Conservation (phyloP, 2,329 filamentous ascomycete species). For the Fusarium abutilonis region DNA sequence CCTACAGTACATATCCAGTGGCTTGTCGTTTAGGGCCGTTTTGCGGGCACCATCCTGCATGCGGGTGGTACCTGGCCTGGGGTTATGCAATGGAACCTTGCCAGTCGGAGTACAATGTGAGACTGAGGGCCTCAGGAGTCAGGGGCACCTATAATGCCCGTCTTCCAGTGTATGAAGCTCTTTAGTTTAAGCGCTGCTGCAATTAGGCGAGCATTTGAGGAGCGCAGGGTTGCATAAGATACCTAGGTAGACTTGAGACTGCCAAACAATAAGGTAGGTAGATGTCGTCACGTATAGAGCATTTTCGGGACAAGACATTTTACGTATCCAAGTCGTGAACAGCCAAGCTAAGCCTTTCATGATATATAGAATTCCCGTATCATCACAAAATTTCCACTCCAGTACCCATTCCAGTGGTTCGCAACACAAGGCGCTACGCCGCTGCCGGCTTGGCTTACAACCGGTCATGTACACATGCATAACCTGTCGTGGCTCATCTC, state of each 20-base stretch:
- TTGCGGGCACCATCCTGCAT: constrained; percentile 34
- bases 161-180: constrained; percentile 16
- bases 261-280: neutral
- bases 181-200: constrained; percentile 6
- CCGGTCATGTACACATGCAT: constrained; percentile 18
- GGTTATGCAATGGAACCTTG: constrained; percentile 11
- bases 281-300: constrained; percentile 1
- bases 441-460: constrained; percentile 41
- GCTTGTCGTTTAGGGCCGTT: constrained; percentile 36
- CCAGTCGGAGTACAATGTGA: constrained; percentile 19
- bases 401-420: constrained; percentile 35
- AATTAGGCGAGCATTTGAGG: constrained; percentile 22
- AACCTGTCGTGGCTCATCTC: constrained; percentile 20
- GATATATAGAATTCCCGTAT: constrained; percentile 1
- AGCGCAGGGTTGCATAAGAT: constrained; percentile 12
- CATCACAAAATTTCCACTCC: constrained; percentile 14
- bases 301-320: constrained; percentile 2
- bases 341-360: constrained; percentile 4
- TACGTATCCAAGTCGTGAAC: constrained; percentile 1
- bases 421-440: constrained; percentile 34
- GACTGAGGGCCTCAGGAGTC: constrained; percentile 5
- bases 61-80: constrained; percentile 35
- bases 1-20: constrained; percentile 12
- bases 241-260: neutral
- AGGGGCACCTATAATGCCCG: constrained; percentile 22